Evolutionary conservation across 352 stramenopile species (phyloP).

Genomic region (Globisporangium ultimum): DNA sequence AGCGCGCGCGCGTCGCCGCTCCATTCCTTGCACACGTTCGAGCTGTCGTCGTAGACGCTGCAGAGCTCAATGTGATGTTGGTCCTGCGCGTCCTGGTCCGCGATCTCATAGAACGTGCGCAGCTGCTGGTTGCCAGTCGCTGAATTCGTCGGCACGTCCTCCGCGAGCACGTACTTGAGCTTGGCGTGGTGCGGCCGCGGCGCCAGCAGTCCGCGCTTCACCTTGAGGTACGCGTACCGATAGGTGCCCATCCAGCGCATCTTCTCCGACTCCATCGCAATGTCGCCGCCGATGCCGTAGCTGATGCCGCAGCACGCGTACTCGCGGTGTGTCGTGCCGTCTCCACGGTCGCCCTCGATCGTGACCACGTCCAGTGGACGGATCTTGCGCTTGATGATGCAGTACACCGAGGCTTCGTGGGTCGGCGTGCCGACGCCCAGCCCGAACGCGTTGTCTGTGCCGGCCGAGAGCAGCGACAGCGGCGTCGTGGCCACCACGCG

Average conservation of each 20-base stretch:
- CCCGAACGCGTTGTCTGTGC: conserved; percentile 78
- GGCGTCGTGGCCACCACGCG: conserved; percentile 69
- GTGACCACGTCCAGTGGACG: conserved; percentile 68
- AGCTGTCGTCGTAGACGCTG: conserved; percentile 67
- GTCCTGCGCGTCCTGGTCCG: conserved; percentile 49
- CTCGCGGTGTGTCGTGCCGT: conserved; percentile 47
- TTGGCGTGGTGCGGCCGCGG: conserved; percentile 52
- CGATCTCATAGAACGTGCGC: conserved; percentile 71
- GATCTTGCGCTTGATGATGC: conserved; percentile 83
- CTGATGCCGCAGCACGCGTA: conserved; percentile 77
- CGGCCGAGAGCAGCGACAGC: conserved; percentile 63
- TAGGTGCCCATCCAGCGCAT: conserved; percentile 66
- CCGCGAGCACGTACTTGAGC: conserved; percentile 74
- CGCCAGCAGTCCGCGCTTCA: conserved; percentile 55
- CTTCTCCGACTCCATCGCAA: conserved; percentile 69
- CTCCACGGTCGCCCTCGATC: conserved; percentile 39
- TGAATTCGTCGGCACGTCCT: conserved; percentile 36
- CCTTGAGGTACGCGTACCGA: conserved; percentile 72
- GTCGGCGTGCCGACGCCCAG: conserved; percentile 65
- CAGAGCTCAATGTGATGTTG: conserved; percentile 76
- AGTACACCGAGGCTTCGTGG: conserved; percentile 65
- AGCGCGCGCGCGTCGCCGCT: conserved; percentile 54
- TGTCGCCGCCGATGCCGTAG: conserved; percentile 71
- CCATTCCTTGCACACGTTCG: conserved; percentile 47
- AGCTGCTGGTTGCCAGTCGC: conserved; percentile 50